Evolutionary conservation across 23 red algal genomes (phyloP), one percentile per base, ranked within the genome.

Genomic region (Gracilaria domingensis): DNA sequence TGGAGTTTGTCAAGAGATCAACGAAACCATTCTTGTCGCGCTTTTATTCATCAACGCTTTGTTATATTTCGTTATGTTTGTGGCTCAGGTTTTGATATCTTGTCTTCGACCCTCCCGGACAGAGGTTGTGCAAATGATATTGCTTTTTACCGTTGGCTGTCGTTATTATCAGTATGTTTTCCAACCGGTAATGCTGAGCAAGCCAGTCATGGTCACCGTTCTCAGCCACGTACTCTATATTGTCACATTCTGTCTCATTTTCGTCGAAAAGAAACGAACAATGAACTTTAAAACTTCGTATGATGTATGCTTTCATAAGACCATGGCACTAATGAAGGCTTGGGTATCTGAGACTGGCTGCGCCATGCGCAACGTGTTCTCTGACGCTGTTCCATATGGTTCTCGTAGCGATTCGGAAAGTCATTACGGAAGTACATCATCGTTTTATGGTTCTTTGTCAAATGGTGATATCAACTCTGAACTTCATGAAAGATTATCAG

Each of bases 311-410:
- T 59, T 84, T 11, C 28, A 83, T 12, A 66, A 92, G 59, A 30
- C 58, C 24, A 51, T 75, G 65, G 38, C 57, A 33, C 8, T 13
- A 32, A n/a, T 77, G 21, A 47, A 77, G 38, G 40, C 28, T 44
- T 92, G 89, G 89, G 37, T 83, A 59, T 59, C 32, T 40, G 89
- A 92, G 26, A 92, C 89, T 44, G 36, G 18, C 28, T 26, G 84
- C 8, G 89, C 89, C 13, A 83, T 92, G 65, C 73, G 53, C 18
- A 80, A 90, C 30, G 28, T 90, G 24, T 90, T 90, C 55, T 47
- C 66, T 25, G 87, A 90, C 20, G 38, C 26, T 77, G 3, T 51
- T 4, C 72, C 72, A 37, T 51, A 77, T 50, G 72, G 72, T 23
- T 77, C 72, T 49, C 72, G 42, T 6, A 51, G 30, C 45, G 12